Evolutionary conservation across 345 rosid species (phyloP).

Genomic region (Lepidium sativum): DNA sequence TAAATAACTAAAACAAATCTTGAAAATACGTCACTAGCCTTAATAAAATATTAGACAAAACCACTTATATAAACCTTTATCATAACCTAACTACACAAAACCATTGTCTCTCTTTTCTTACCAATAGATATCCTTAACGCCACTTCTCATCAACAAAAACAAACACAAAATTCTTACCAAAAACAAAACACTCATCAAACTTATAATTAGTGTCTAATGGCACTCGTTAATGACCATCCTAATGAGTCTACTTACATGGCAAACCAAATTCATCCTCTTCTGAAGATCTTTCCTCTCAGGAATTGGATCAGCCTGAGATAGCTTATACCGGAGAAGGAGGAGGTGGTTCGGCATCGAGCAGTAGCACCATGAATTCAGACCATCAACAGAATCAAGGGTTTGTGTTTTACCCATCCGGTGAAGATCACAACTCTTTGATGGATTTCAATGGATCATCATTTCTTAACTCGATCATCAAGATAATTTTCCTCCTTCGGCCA

Average conservation of each 20-base stretch:
- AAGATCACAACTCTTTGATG: conserved; percentile 54
- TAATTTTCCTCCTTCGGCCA: conserved; percentile 20
- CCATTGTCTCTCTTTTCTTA: conserved; percentile 24
- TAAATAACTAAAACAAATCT: neutral
- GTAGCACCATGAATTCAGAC: conserved; percentile 41
- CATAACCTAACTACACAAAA: conserved; percentile 21
- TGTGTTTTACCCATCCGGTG: conserved; percentile 25
- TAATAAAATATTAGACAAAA: conserved; percentile 16
- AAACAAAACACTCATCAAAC: neutral
- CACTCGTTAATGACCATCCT: conserved; percentile 37
- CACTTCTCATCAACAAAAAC: conserved; percentile 6
- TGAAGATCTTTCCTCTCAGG: conserved; percentile 37
- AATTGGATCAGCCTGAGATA: conserved; percentile 14
- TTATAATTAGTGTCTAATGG: conserved; percentile 30
- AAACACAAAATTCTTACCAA: neutral
- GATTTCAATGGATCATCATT: conserved; percentile 66
- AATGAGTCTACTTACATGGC: conserved; percentile 16
- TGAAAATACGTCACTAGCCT: conserved; percentile 15
- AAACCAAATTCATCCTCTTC: conserved; percentile 23
- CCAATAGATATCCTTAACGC: conserved; percentile 18
- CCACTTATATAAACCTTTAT: conserved; percentile 29
- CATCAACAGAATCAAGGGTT: conserved; percentile 30
- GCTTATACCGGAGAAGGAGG: conserved; percentile 17
- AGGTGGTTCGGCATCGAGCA: conserved; percentile 37
- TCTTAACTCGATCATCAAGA: conserved; percentile 47